phyloP scores from a whole-genome alignment of 257 asterid species.

The Penstemon davidsonii region DNA sequence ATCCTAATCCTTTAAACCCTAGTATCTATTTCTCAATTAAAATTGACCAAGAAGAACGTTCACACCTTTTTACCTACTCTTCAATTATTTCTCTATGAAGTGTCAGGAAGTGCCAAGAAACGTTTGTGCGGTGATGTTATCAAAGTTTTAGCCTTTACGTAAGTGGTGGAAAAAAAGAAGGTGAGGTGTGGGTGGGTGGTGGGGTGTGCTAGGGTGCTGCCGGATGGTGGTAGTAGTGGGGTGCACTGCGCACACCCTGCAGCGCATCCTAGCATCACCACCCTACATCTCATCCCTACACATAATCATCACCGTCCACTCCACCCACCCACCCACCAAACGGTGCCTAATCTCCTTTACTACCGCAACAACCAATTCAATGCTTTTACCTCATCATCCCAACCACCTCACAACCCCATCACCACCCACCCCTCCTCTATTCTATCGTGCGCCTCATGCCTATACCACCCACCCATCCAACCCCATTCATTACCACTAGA shows the following conservation, averaged over 20 bases:
- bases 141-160: constrained; percentile 30
- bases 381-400: constrained; percentile 29
- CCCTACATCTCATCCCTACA: constrained; percentile 20
- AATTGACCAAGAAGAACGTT: too few species aligned
- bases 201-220: constrained; percentile 26
- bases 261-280: constrained; percentile 45
- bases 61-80: too few species aligned
- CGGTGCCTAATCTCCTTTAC: constrained; percentile 25
- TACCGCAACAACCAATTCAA: constrained; percentile 20
- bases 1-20: too few species aligned
- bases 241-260: constrained; percentile 34
- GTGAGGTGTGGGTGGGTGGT: constrained; percentile 27
- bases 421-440: constrained; percentile 31
- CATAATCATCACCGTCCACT: constrained; percentile 30
- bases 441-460: constrained; percentile 40
- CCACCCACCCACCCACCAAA: constrained; percentile 26
- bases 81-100: too few species aligned
- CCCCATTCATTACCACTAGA: constrained; percentile 27
- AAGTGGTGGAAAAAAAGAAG: constrained; percentile 27
- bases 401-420: constrained; percentile 37
- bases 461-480: constrained; percentile 16
- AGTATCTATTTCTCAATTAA: too few species aligned
- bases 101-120: too few species aligned
- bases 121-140: too few species aligned
- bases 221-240: constrained; percentile 32